Evolutionary conservation across 2,329 filamentous ascomycete genomes (phyloP), one percentile per base, ranked within the genome.

Genomic region (Fusarium sp.): DNA sequence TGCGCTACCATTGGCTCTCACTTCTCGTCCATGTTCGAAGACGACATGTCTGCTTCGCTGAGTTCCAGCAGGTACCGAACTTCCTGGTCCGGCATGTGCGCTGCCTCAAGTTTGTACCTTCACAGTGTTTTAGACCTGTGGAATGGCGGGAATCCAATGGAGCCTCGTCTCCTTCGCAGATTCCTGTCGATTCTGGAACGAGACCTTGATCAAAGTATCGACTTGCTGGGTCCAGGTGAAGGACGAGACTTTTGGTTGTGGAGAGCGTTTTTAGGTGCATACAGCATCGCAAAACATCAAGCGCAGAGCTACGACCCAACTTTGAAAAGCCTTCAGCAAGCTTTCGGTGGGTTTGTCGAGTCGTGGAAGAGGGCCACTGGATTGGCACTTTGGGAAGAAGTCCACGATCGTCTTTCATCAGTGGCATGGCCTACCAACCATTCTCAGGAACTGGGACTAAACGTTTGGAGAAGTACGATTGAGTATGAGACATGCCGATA

Each of bases 1-100:
- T 59, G 65, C 9, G 56, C 51, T 0, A 62, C 66, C 3, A 57
- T 71, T 17, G 54, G 61, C 10, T 64, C 67, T 1, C 71, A 73
- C 19, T 56, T 73, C 22, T 44, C 48, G 0, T 73, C 71, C 0
- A 45, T 73, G 1, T 68, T 61, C 2, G 46, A 57, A 3, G 44
- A 55, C 1, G 41, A 47, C 3, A 44, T 40, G 7, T 32, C 6
- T 3, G 20, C 19, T 0, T 14, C 22, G 1, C 13, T 17, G 1
- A 8, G 7, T 3, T n/a, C 20, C 1, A 11, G 7, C 1, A 46
- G 33, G 1, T 53, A 68, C 2, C 57, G 54, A 2, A 62, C 51
- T 1, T 72, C 71, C 0, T 73, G 71, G 71, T 67, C 65, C 0
- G 50, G 68, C 1, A 61, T 72, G 20, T 62, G 54, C 6, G 48